phyloP scores from a whole-genome alignment of 331 rosid species.

The Quercus tomentella region DNA sequence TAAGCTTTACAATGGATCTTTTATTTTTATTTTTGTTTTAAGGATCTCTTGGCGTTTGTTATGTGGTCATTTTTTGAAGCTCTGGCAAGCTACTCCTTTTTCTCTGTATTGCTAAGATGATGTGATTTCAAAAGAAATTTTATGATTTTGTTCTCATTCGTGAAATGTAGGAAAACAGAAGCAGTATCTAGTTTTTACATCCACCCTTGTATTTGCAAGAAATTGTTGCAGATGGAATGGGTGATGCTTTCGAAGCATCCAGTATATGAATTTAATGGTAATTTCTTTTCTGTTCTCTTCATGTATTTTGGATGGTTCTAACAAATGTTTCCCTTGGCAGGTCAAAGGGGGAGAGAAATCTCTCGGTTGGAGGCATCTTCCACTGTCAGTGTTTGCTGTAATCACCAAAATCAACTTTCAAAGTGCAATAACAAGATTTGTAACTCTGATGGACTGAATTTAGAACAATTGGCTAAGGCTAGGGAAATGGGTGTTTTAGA shows the following conservation, averaged over 20 bases:
- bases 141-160: conserved; percentile 12
- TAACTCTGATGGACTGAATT: conserved; percentile 35
- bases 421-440: conserved; percentile 27
- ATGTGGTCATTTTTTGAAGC: not conserved
- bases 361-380: conserved; percentile 38
- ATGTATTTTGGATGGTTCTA: conserved; percentile 21
- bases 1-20: conserved; percentile 42
- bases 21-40: not conserved
- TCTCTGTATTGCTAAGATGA: not conserved
- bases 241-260: conserved; percentile 32
- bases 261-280: conserved; percentile 34
- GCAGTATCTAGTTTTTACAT: conserved; percentile 37
- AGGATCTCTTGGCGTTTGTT: not conserved
- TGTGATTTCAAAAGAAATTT: not conserved
- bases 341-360: conserved; percentile 34
- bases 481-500: conserved; percentile 40
- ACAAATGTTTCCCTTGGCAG: conserved; percentile 38
- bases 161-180: conserved; percentile 50
- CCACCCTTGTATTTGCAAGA: conserved; percentile 57
- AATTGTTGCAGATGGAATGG: conserved; percentile 39
- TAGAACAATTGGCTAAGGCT: conserved; percentile 49
- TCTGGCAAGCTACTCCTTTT: not conserved
- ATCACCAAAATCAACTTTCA: conserved; percentile 37
- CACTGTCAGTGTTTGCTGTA: conserved; percentile 43
- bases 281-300: conserved; percentile 15